These are phyloP conservation scores for Neoboletus subvelutipes DNA, from an alignment of 768 basidiomycete species.

Conservation along the genomic window DNA sequence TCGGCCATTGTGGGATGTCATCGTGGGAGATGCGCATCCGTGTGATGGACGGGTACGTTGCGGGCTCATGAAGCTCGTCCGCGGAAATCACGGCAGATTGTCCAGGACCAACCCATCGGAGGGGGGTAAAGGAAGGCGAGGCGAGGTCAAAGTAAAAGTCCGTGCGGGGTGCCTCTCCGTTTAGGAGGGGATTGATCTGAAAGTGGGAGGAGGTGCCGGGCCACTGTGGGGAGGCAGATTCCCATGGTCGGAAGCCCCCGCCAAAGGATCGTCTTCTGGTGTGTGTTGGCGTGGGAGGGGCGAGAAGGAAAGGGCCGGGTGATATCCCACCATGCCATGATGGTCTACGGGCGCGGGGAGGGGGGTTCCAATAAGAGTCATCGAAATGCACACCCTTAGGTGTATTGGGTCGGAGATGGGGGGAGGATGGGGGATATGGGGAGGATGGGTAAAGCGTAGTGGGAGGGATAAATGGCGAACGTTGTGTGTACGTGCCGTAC, in stretches of 20 bases:
- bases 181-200: conserved; percentile 38
- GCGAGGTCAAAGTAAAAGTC: conserved; percentile 60
- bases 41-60: conserved; percentile 54
- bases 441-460: conserved; percentile 38
- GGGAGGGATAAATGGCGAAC: conserved; percentile 46
- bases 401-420: conserved; percentile 33
- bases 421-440: conserved; percentile 31
- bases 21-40: conserved; percentile 60
- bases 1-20: conserved; percentile 57
- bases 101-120: conserved; percentile 39
- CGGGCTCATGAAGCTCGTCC: conserved; percentile 50
- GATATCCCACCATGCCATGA: conserved; percentile 44
- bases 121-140: conserved; percentile 44
- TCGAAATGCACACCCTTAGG: conserved; percentile 24
- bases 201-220: conserved; percentile 22
- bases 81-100: conserved; percentile 39
- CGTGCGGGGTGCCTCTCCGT: conserved; percentile 45
- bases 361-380: conserved; percentile 23
- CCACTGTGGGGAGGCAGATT: conserved; percentile 28
- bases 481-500: conserved; percentile 32
- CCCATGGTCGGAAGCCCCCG: conserved; percentile 18
- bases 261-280: conserved; percentile 32
- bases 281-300: conserved; percentile 13
- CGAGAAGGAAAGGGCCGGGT: conserved; percentile 24
- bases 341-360: conserved; percentile 37